Conservation (phyloP, 768 basidiomycete species). For the Boletus tomentosulus region DNA sequence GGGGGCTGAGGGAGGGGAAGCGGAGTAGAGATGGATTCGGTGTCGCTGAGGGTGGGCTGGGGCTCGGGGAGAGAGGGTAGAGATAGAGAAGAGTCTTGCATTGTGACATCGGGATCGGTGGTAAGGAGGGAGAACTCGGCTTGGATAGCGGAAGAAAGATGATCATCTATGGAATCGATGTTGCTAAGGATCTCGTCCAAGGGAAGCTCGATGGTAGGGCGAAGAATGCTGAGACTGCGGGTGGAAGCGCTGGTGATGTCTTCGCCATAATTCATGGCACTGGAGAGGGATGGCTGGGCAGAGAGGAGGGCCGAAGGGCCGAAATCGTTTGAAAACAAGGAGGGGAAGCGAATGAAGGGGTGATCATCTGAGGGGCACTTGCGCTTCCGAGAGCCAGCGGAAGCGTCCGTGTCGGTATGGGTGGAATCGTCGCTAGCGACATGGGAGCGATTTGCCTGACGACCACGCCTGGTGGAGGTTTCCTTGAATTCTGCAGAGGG, state of each 20-base stretch:
- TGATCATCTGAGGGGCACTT: slow-evolving; percentile 21
- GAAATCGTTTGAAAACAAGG: slow-evolving; percentile 70
- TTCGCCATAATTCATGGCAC: slow-evolving; percentile 73
- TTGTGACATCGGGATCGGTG: slow-evolving; percentile 22
- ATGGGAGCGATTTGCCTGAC: slow-evolving; percentile 37
- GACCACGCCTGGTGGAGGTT: slow-evolving; percentile 34
- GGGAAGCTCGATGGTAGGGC: slow-evolving; percentile 82
- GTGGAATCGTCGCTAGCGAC: slow-evolving; percentile 28
- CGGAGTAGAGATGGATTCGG: slow-evolving; percentile 7
- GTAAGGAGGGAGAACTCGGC: slow-evolving; percentile 2
- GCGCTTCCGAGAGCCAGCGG: slow-evolving; percentile 26
- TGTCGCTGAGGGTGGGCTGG: slow-evolving; percentile 1
- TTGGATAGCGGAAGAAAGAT: slow-evolving; percentile 1
- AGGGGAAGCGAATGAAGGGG: slow-evolving; percentile 61
- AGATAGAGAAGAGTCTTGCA: slow-evolving; percentile 24
- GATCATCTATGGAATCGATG: slow-evolving; percentile 25
- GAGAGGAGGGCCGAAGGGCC: slow-evolving; percentile 73
- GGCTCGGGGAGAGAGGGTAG: slow-evolving; percentile 12
- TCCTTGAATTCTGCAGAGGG: slow-evolving; percentile 65
- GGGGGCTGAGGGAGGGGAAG: slow-evolving; percentile 37
- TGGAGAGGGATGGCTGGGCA: slow-evolving; percentile 63
- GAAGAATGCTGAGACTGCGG: slow-evolving; percentile 55
- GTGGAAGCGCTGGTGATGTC: slow-evolving; percentile 50
- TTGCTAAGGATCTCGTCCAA: slow-evolving; percentile 71
- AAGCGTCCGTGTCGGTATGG: slow-evolving; percentile 21